These are phyloP conservation scores for Fraxinus sp. DNA, from an alignment of 305 asterid genomes.

Conservation along the genomic window DNA sequence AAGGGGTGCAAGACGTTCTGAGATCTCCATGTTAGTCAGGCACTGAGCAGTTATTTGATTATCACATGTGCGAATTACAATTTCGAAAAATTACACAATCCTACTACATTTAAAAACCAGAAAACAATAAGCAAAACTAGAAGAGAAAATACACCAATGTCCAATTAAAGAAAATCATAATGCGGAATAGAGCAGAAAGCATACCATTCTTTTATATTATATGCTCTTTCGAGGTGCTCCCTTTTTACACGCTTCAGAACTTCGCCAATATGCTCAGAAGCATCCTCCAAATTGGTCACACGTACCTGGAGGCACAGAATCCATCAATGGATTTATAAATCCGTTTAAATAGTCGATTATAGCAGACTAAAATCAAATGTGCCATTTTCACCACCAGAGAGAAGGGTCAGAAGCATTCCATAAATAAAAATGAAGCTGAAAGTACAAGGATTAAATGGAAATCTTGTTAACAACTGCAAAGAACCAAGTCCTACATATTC, in stretches of 20 bases:
- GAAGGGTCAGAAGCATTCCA: background rate
- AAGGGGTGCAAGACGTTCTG: background rate
- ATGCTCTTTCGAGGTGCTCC: constrained; percentile 81
- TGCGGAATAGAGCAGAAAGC: constrained; percentile 7
- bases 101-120: background rate
- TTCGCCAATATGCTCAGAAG: constrained; percentile 92
- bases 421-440: background rate
- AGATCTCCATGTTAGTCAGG: background rate
- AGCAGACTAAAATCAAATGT: background rate
- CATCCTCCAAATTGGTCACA: constrained; percentile 87
- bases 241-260: constrained; percentile 83
- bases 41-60: background rate
- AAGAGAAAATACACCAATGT: background rate
- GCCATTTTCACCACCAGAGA: background rate
- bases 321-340: background rate
- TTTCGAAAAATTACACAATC: background rate
- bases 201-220: constrained; percentile 76
- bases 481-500: background rate
- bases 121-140: background rate
- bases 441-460: background rate
- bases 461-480: background rate
- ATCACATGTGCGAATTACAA: background rate
- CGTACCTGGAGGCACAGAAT: constrained; percentile 56
- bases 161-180: background rate
- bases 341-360: background rate